Base-by-base conservation (phyloP, 176 grass and related monocot genomes). In the Thalia dealbata region DNA sequence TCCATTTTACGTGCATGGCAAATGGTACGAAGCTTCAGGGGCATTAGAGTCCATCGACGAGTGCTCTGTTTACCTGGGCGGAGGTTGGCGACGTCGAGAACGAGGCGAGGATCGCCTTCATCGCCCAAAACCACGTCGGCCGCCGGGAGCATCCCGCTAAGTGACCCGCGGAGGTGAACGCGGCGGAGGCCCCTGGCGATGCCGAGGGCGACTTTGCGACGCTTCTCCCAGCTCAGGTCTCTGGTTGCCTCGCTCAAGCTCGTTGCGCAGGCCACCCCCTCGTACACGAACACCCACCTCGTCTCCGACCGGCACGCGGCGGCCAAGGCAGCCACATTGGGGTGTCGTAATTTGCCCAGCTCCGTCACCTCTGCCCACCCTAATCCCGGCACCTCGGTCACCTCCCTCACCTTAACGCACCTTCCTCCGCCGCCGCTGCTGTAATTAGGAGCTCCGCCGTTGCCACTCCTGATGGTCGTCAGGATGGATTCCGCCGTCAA, bases 291-390 rank as follows among this genome's bases (percentile, higher is more conserved):
- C 27, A 73, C 71, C 71, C 71, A 73, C 29, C 8, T 58, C 26
- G 50, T 73, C 26, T 73, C 50, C 51, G 71, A 73, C 15, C 71
- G 26, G 71, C 71, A 73, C 26, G 71, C 71, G 0, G 50, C 71
- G 11, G 27, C 26, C 24, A 73, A 73, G 3, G 48, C 71, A 3
- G 28, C 71, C 71, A 73, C 71, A 15, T 73, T 56, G 18, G 50
- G 29, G 51, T 73, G 71, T 26, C 50, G 25, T 2, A 12, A 55
- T 23, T 50, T 52, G 6, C 71, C 71, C 50, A 55, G 21, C 28
- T 73, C 26, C 25, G 50, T 56, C 71, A 73, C 50, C 71, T 73
- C 71, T 13, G 71, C 27, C 71, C 71, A 73, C 21, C 51, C 71
- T 7, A 73, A 55, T 26, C 50, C 28, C 16, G 71, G 50, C 7